Base-by-base conservation (phyloP, 148 eudicot genomes). In the Silene uniflora region DNA sequence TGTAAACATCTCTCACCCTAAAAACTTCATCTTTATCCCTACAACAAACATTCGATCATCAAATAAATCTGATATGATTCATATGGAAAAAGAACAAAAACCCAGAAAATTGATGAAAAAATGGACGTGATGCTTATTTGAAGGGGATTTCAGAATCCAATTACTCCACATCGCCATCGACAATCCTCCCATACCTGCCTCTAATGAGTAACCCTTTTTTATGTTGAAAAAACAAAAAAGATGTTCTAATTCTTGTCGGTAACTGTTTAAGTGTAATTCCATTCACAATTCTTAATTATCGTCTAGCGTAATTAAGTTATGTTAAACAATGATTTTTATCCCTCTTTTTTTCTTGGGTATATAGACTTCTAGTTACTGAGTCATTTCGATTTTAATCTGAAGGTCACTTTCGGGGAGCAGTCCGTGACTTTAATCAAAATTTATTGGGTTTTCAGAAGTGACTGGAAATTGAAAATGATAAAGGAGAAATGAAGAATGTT, bases 171-270 rank as follows among this genome's bases (percentile, higher is more conserved):
- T n/a, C n/a, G n/a, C n/a, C n/a, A n/a, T n/a, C n/a, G n/a, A n/a
- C n/a, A n/a, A n/a, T n/a, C n/a, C n/a, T n/a, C n/a, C n/a, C n/a
- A n/a, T n/a, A n/a, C 98, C 98, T 55, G 82, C 87, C 42, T 88
- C 91, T 73, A 88, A 90, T 75, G 89, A 90, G 75, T 92, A 17
- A 77, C n/a, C 80, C 80, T 67, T 55, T 60, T 18, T 18, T 24
- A 7, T 65, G 58, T 32, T 32, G 35, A 32, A 2, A 32, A 32
- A 32, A 32, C 35, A n/a, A n/a, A n/a, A 32, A 32, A 32, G 35
- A 32, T 32, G 35, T 46, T 72, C 68, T 80, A 62, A 75, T 74
- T 74, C 68, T 39, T 62, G 73, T 46, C 62, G 84, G 79, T 32
- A 14, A 5, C n/a, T 67, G 6, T 39, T 10, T 3, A 22, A 60